These are phyloP conservation scores for Trapa incisa DNA, from an alignment of 345 rosid genomes.

Conservation along the genomic window DNA sequence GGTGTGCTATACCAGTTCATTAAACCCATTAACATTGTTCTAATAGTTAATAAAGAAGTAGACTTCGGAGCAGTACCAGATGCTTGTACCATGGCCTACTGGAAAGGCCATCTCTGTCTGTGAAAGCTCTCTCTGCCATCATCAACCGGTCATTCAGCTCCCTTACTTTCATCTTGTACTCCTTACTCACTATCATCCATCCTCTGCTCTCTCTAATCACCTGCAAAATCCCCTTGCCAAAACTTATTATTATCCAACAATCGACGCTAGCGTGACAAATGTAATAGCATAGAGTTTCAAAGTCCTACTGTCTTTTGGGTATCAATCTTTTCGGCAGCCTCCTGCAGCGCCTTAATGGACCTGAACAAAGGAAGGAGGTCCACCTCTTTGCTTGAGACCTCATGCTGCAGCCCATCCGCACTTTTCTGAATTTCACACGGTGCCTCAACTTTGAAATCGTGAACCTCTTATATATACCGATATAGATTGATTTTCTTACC, in stretches of 20 bases:
- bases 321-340: constrained; percentile 40
- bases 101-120: constrained; percentile 58
- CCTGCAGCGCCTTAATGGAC: constrained; percentile 38
- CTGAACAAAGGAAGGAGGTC: constrained; percentile 37
- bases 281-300: not conserved
- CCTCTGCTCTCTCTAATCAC: constrained; percentile 24
- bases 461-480: not conserved
- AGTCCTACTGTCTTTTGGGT: constrained; percentile 38
- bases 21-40: no score
- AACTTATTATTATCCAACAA: not conserved
- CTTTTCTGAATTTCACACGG: constrained; percentile 27
- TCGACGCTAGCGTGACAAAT: not conserved
- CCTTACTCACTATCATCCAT: constrained; percentile 24
- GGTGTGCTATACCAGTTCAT: no score
- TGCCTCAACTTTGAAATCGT: not conserved
- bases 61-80: constrained; percentile 26
- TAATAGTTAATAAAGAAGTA: not conserved
- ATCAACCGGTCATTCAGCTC: constrained; percentile 65
- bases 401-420: constrained; percentile 38
- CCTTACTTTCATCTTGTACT: constrained; percentile 29
- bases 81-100: constrained; percentile 66
- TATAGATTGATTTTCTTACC: constrained; percentile 16
- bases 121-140: constrained; percentile 73
- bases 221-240: constrained; percentile 14
- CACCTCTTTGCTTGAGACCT: constrained; percentile 26